Evolutionary conservation across 768 basidiomycete genomes (phyloP), one percentile per base, ranked within the genome.

Genomic region (Tylopilus cervinicoccineus): DNA sequence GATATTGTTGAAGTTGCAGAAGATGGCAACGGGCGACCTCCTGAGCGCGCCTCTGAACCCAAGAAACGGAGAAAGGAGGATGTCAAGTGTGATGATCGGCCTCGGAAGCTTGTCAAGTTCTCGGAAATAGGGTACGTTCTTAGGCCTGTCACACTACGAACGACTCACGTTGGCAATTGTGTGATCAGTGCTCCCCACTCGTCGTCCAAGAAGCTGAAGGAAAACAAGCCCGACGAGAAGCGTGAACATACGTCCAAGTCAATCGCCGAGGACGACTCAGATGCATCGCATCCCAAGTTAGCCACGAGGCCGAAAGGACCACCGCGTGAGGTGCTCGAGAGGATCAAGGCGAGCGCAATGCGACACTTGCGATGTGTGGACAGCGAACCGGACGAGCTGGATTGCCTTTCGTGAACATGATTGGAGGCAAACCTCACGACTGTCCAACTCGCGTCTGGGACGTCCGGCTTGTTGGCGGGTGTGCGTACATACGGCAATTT

Each of bases 361-460:
- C 56, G 57, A 29, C 43, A 57, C 43, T 33, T 52, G 12, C 48
- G 41, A n/a, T 42, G 50, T 28, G 47, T 47, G 7, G 59, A 68
- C 26, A 66, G 68, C 48, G 76, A 74, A 44, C 69, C 73, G 7
- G 76, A 77, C 48, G 73, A 74, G 24, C 64, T 77, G 38, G 74
- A 77, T 51, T 77, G 74, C 51, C 61, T 77, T 29, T 70, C 72
- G 27, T 75, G 60, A 75, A 14, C 13, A 6, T 26, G 6, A 20
- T 14, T 3, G 33, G 33, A 34, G 1, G 6, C n/a, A n/a, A n/a
- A n/a, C n/a, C n/a, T 9, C 17, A 34, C 1, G 19, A 22, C n/a
- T 7, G 20, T 28, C 28, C 37, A 19, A 29, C 28, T 42, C 28
- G 10, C 6, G 13, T 20, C 13, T 14, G 19, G 14, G 38, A 22